Conservation (phyloP, 768 basidiomycete species). For the Podaxis pistillaris region DNA sequence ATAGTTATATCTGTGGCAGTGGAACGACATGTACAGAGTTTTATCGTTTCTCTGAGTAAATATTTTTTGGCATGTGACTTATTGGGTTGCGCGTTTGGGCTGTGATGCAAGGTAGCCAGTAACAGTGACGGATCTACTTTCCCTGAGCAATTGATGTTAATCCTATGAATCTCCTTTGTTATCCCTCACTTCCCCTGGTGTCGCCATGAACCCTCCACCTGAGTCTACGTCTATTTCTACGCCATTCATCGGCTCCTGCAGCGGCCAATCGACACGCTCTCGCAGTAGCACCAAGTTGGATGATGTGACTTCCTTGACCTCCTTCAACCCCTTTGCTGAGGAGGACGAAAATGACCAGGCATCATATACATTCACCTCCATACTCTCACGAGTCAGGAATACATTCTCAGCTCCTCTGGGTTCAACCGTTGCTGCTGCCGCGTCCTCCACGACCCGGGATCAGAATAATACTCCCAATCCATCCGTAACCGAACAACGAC, state of each 20-base stretch:
- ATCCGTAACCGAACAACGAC: constrained; percentile 46
- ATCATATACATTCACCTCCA: constrained; percentile 77
- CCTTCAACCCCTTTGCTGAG: constrained; percentile 90
- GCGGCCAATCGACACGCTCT: constrained; percentile 52
- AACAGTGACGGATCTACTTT: not conserved
- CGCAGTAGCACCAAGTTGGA: constrained; percentile 61
- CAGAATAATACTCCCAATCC: constrained; percentile 30
- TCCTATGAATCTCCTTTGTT: constrained; percentile 2
- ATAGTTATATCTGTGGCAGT: too few species aligned
- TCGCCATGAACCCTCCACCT: constrained; percentile 8
- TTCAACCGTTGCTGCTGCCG: constrained; percentile 43
- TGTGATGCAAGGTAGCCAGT: not conserved
- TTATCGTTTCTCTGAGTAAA: too few species aligned
- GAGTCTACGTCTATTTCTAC: constrained; percentile 32
- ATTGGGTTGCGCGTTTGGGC: not conserved
- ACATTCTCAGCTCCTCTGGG: constrained; percentile 69
- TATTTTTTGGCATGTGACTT: constrained; percentile 1
- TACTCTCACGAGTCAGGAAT: constrained; percentile 80
- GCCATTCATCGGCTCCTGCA: constrained; percentile 33
- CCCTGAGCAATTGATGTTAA: not conserved
- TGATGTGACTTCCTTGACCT: constrained; percentile 75
- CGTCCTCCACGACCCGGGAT: constrained; percentile 26
- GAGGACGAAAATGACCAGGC: constrained; percentile 90
- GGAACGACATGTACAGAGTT: too few species aligned
- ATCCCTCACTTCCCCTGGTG: not conserved